These are phyloP conservation scores for Phyllostachys edulis DNA, from an alignment of 176 grass and related monocot genomes.

Conservation along the genomic window DNA sequence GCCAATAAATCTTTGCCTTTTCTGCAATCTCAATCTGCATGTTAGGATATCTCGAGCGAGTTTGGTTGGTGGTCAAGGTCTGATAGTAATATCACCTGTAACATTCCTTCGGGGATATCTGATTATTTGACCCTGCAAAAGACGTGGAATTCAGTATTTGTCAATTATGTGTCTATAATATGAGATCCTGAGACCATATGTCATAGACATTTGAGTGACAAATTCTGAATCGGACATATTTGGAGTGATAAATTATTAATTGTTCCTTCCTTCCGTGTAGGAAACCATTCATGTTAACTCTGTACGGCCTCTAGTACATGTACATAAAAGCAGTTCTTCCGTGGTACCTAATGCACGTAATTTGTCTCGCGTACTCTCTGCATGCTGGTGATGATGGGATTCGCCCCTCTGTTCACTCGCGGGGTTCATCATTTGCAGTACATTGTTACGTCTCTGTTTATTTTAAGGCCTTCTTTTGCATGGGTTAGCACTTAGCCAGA, in stretches of 20 bases:
- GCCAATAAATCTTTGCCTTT: slow-evolving; percentile 25
- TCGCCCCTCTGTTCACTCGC: slow-evolving; percentile 21
- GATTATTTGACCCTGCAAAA: too few species aligned
- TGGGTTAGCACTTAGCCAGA: not conserved
- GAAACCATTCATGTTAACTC: slow-evolving; percentile 25
- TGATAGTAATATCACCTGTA: slow-evolving; percentile 9
- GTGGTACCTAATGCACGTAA: slow-evolving; percentile 33
- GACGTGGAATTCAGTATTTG: too few species aligned
- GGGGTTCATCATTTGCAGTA: not conserved
- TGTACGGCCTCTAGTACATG: slow-evolving; percentile 26
- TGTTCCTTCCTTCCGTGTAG: slow-evolving; percentile 18
- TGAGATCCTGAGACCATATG: too few species aligned
- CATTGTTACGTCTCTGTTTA: slow-evolving; percentile 38
- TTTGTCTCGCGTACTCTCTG: slow-evolving; percentile 13
- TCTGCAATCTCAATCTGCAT: slow-evolving; percentile 29
- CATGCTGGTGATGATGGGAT: slow-evolving; percentile 32
- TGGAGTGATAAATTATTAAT: too few species aligned
- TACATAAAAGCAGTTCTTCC: slow-evolving; percentile 15
- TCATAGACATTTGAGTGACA: too few species aligned
- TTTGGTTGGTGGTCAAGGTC: slow-evolving; percentile 27
- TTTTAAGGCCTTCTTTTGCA: slow-evolving; percentile 15
- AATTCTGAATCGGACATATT: too few species aligned
- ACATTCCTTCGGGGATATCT: slow-evolving; percentile 26
- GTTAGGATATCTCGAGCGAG: slow-evolving; percentile 26
- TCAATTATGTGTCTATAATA: too few species aligned